Evolutionary conservation across 2,329 filamentous ascomycete genomes (phyloP).

Genomic region (Fusarium sacchari): DNA sequence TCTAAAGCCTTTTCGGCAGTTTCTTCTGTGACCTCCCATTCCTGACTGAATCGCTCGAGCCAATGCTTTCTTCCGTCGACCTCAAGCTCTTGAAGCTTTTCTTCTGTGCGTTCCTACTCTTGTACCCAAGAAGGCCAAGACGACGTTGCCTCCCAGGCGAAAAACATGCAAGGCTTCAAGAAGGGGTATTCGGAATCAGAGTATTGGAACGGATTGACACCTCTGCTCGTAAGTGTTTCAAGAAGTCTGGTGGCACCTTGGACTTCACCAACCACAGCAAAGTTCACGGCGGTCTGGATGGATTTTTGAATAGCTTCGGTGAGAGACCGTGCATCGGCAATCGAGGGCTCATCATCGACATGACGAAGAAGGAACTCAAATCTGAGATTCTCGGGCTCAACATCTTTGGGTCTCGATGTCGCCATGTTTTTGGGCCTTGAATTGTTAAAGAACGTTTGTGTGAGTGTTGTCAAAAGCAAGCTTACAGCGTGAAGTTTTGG

Average conservation of each 20-base stretch:
- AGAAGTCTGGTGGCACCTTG: neutral
- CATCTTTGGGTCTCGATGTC: neutral
- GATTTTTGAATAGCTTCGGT: neutral
- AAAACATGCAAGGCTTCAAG: conserved; percentile 13
- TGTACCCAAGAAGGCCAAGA: conserved; percentile 6
- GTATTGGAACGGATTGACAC: neutral
- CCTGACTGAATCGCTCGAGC: conserved; percentile 11
- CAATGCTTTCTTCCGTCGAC: neutral
- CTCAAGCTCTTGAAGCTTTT: neutral
- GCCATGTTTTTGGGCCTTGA: neutral
- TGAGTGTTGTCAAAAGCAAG: neutral
- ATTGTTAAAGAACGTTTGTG: neutral
- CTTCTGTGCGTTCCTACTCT: neutral
- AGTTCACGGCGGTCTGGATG: neutral
- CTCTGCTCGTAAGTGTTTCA: neutral
- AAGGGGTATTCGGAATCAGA: neutral
- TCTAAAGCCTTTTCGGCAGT: conserved; percentile 9
- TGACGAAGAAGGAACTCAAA: neutral
- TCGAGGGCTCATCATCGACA: conserved; percentile 1
- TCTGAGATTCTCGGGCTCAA: neutral
- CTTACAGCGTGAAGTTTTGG: neutral
- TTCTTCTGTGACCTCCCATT: conserved; percentile 9
- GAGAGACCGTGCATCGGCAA: neutral
- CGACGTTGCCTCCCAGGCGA: conserved; percentile 8
- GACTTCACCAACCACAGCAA: neutral